phyloP scores from a whole-genome alignment of 352 stramenopile species.

The Phytophthora pinifolia region DNA sequence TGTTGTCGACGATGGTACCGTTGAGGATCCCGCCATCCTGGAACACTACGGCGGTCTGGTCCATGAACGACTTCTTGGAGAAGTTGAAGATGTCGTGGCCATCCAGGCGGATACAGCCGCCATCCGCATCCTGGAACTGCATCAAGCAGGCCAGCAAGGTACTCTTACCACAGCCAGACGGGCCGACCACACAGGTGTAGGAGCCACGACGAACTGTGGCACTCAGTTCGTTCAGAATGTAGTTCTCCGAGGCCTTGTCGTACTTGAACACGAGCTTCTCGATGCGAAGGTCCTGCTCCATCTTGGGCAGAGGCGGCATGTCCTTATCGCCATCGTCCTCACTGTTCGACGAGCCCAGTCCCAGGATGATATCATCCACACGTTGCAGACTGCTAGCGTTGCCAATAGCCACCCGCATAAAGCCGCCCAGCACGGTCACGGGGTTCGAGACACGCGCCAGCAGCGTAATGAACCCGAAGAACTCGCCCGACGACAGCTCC shows the following conservation, averaged over 20 bases:
- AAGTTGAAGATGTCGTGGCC: slow-evolving; percentile 86
- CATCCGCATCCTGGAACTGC: slow-evolving; percentile 87
- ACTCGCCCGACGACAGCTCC: slow-evolving; percentile 70
- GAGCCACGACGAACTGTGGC: slow-evolving; percentile 71
- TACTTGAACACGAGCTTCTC: slow-evolving; percentile 89
- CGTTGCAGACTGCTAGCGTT: slow-evolving; percentile 87
- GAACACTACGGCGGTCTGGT: slow-evolving; percentile 86
- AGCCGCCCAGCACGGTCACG: slow-evolving; percentile 80
- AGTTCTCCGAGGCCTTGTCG: slow-evolving; percentile 81
- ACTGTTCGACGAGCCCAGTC: slow-evolving; percentile 37
- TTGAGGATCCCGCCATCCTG: slow-evolving; percentile 88
- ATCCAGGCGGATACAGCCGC: slow-evolving; percentile 80
- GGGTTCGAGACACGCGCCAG: slow-evolving; percentile 79
- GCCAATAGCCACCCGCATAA: slow-evolving; percentile 89
- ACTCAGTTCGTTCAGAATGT: slow-evolving; percentile 77
- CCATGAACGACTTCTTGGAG: slow-evolving; percentile 86
- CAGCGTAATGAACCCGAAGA: slow-evolving; percentile 84
- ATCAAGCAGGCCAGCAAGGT: slow-evolving; percentile 85
- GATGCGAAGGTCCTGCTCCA: slow-evolving; percentile 76
- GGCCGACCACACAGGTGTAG: slow-evolving; percentile 86
- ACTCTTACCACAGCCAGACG: slow-evolving; percentile 88
- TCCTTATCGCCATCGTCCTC: slow-evolving; percentile 63
- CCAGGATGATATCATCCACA: slow-evolving; percentile 84
- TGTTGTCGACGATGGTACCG: slow-evolving; percentile 88
- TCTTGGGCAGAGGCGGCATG: slow-evolving; percentile 75